Base-by-base conservation (phyloP, 345 rosid genomes). In the Turnera subulata region DNA sequence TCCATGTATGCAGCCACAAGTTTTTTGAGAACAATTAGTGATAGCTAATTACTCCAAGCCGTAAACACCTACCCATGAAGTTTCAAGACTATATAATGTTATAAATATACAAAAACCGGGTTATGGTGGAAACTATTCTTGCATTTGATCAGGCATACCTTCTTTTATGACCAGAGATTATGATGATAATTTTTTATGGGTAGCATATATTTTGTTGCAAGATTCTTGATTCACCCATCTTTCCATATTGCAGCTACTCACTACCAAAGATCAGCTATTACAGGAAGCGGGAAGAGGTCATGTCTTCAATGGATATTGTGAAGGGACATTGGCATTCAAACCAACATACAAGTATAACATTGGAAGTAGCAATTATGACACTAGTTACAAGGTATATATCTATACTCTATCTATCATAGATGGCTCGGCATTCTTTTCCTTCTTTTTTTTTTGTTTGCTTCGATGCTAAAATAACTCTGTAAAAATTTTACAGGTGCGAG, bases 211-310 rank as follows among this genome's bases (percentile, higher is more conserved):
- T 17, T 45, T 47, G 51, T 11, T 46, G 4, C 8, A 8, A 29
- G 35, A 29, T 8, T 29, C 35, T 29, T 29, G 35, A 29, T 29
- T 29, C 5, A 29, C 35, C 35, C 4, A 8, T 29, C 4, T 2
- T 42, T 9, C 4, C 7, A 11, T 8, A 5, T 6, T 49, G 53
- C 73, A 87, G 91, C 51, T 63, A 40, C 91, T 84, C 15, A 81
- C 75, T 44, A 51, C 81, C 59, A 84, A 74, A 39, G 91, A 84
- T 65, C 95, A 87, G 59, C 85, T 87, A 35, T 57, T 82, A 26
- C 88, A 68, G 64, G 91, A 87, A 64, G 95, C 95, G 6, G 82
- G 66, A 56, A 79, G 82, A 59, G 89, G 89, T 29, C 73, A 73
- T 64, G 76, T 87, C 45, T 82, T 84, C 62, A 21, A 66, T 3